Evolutionary conservation across 2,329 filamentous ascomycete genomes (phyloP), one percentile per base, ranked within the genome.

Genomic region (Didymosphaeria variabile): DNA sequence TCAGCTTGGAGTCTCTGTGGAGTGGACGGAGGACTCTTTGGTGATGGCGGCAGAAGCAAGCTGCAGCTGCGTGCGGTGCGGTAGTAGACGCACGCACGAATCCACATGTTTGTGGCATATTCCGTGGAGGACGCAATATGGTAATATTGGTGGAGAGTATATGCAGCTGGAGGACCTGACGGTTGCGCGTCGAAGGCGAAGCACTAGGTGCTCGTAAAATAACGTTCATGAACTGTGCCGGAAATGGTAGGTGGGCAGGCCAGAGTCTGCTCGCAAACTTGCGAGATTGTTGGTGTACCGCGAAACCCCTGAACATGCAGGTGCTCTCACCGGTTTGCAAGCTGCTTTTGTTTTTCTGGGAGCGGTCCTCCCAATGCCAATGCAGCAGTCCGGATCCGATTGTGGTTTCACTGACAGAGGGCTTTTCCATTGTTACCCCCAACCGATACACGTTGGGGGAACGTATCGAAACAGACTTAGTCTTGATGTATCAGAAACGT

Each of bases 351-450:
- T 21, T 51, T 32, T 17, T 17, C 15, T 17, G 31, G 17, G 2
- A 51, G 47, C 47, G 7, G 31, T 51, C 47, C 47, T 32, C n/a
- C n/a, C 29, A 36, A 51, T 21, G 47, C 47, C 31, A 51, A 32
- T 51, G 31, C 31, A 15, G 12, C 10, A 15, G 29, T 3, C 10
- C 9, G 47, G 17, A 8, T 31, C 12, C 1, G 47, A 15, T 51
- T 15, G 26, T 10, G 8, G 17, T 21, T 3, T 17, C 26, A 31
- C 15, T n/a, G 46, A 50, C 21, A 51, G 17, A 23, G 47, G 4
- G 29, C 1, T 51, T 32, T 51, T 36, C 31, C 47, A 17, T 36
- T 40, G n/a, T 40, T 40, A 7, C 38, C 17, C 38, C 17, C 2
- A 8, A n/a, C 17, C 13, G n/a, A 4, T 40, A n/a, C 38, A 17